A percentile compares a stretch with the other conserved stretches of the same genome.
phyloP scores from a whole-genome alignment of 805 yeast species.

The Yamadazyma olivae region DNA sequence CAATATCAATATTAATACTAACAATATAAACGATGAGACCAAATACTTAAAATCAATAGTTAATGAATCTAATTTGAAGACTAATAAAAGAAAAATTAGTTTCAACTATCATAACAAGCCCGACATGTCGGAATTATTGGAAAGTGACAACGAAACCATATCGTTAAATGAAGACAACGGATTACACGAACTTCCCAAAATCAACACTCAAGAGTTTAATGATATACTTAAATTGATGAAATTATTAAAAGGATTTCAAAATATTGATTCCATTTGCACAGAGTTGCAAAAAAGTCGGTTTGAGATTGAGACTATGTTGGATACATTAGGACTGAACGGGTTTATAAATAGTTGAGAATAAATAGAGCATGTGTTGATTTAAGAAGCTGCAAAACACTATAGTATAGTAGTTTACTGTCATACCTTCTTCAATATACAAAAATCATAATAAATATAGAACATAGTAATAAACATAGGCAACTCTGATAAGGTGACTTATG shows the following conservation, averaged over 20 bases:
- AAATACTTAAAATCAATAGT: slow-evolving; percentile 17
- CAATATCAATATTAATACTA: slow-evolving; percentile 1
- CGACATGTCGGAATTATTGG: slow-evolving; percentile 12
- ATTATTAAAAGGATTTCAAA: slow-evolving; percentile 49
- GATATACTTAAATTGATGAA: slow-evolving; percentile 39
- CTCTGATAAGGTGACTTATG: neutral
- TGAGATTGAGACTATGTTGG: slow-evolving; percentile 51
- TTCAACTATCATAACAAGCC: slow-evolving; percentile 18
- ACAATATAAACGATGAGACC: slow-evolving; percentile 6
- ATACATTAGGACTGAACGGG: slow-evolving; percentile 33
- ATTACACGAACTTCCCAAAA: slow-evolving; percentile 4
- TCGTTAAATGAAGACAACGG: neutral
- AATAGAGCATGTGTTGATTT: neutral
- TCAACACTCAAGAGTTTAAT: slow-evolving; percentile 14
- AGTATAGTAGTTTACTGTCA: no score
- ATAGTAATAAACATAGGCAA: no score
- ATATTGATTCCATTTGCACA: slow-evolving; percentile 68
- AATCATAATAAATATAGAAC: no score
- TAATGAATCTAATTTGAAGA: slow-evolving; percentile 19
- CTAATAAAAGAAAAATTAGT: slow-evolving; percentile 29
- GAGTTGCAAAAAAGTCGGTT: slow-evolving; percentile 54
- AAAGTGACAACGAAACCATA: slow-evolving; percentile 8
- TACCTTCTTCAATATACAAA: no score
- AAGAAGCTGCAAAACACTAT: no score
- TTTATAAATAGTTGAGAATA: slow-evolving; percentile 27